Evolutionary conservation across 83 land plant genomes (phyloP).

Genomic region (Picea mariana): DNA sequence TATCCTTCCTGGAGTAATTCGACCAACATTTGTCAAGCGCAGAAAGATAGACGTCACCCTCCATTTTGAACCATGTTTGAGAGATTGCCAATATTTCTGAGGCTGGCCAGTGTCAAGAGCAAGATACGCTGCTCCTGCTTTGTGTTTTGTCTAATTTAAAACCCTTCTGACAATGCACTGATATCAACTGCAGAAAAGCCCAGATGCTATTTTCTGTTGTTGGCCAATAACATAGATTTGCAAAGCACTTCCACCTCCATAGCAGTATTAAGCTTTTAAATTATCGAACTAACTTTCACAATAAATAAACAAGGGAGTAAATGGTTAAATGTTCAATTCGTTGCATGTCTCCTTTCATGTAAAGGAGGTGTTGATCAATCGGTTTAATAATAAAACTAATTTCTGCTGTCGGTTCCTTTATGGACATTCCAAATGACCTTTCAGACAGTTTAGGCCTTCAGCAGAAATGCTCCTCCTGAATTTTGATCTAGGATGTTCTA

Average conservation of each 20-base stretch:
- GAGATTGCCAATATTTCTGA: slow-evolving; percentile 4
- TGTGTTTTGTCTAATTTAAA: background rate
- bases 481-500: slow-evolving; percentile 45
- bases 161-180: slow-evolving; percentile 19
- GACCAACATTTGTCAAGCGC: background rate
- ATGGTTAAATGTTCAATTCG: background rate
- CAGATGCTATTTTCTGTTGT: slow-evolving; percentile 6
- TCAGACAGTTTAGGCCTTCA: slow-evolving; percentile 63
- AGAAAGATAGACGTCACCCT: background rate
- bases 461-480: slow-evolving; percentile 63
- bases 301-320: slow-evolving; percentile 10
- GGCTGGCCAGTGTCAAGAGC: slow-evolving; percentile 4
- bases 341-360: background rate
- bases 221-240: background rate
- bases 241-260: slow-evolving; percentile 12
- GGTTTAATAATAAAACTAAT: background rate
- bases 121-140: background rate
- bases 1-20: background rate
- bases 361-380: background rate
- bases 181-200: slow-evolving; percentile 18
- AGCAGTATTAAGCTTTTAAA: slow-evolving; percentile 14
- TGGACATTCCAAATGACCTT: slow-evolving; percentile 25
- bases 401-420: background rate
- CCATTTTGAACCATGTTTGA: background rate
- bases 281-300: slow-evolving; percentile 11